Conservation (phyloP, 78 protist species). For the Tieghemostelium lacteum region DNA sequence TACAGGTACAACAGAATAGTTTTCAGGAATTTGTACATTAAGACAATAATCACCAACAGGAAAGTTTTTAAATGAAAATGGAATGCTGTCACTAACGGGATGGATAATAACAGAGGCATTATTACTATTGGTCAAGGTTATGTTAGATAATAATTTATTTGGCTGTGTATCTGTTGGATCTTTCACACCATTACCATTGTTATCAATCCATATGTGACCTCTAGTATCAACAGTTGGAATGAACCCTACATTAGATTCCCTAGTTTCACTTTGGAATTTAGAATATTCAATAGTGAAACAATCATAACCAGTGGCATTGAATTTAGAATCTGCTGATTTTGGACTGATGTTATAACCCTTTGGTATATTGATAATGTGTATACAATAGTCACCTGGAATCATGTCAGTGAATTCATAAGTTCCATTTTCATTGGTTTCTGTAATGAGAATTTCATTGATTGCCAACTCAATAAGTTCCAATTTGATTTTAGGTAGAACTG, state of each 20-base stretch:
- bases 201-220: slow-evolving; percentile 16
- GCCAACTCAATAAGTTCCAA: not conserved
- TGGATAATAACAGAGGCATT: no score
- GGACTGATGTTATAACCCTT: slow-evolving; percentile 1
- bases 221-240: not conserved
- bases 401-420: slow-evolving; percentile 1
- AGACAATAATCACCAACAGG: slow-evolving; percentile 2
- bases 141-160: not conserved
- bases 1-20: slow-evolving; percentile 8
- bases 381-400: slow-evolving; percentile 37
- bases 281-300: not conserved
- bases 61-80: not conserved
- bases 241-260: slow-evolving; percentile 8
- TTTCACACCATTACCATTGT: no score
- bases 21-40: not conserved
- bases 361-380: slow-evolving; percentile 9
- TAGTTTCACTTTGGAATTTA: no score
- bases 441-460: not conserved
- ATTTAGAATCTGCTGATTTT: not conserved
- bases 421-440: slow-evolving; percentile 19
- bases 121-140: not conserved
- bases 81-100: no score
- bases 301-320: not conserved
- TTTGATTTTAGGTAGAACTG: no score
- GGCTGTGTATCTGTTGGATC: no score